Percentiles rank a stretch among this genome's conserved stretches.
phyloP scores from a whole-genome alignment of 1,284 basidiomycete species.

The Heterobasidion irregulare region DNA sequence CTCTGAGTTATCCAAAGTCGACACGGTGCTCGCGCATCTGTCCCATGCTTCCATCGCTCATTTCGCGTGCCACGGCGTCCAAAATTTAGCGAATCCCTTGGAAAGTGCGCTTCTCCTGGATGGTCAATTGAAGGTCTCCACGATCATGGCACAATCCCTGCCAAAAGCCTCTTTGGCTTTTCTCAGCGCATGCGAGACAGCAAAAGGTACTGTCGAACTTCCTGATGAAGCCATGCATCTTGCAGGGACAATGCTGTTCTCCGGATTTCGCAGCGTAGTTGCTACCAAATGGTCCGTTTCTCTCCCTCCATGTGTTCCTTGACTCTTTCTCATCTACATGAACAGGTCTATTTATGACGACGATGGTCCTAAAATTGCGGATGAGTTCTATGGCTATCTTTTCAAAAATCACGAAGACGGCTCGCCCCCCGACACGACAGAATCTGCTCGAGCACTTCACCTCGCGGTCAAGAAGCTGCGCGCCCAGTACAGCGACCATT shows the following conservation, averaged over 20 bases:
- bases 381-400: neutral
- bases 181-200: neutral
- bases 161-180: neutral
- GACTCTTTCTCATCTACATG: neutral
- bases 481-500: neutral
- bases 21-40: neutral
- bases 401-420: neutral
- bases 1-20: neutral
- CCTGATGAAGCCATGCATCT: neutral
- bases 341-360: neutral
- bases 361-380: neutral
- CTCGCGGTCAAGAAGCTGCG: neutral
- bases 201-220: neutral
- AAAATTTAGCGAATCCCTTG: slow-evolving; percentile 2
- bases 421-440: neutral
- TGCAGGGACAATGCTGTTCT: neutral
- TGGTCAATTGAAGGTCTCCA: neutral
- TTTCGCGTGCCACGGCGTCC: slow-evolving; percentile 5
- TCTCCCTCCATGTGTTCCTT: neutral
- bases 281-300: neutral
- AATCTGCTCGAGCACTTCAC: neutral
- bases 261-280: neutral
- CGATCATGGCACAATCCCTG: neutral
- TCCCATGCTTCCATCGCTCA: slow-evolving; percentile 2
- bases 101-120: slow-evolving; percentile 2